Conservation (phyloP, 768 basidiomycete species). For the Dioszegia crocea region DNA sequence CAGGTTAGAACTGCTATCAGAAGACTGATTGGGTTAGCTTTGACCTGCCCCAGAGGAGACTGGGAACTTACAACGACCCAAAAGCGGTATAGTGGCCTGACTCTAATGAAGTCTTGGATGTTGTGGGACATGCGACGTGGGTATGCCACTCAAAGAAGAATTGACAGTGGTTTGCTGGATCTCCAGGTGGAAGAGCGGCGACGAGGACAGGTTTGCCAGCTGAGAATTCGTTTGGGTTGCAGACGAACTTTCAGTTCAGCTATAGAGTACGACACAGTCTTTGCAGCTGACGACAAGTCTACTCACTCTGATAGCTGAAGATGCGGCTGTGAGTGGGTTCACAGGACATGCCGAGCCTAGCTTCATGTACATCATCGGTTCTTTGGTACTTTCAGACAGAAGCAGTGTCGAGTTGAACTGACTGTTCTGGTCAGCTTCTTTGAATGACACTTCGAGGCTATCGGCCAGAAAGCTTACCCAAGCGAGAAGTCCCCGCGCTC, state of each 20-base stretch:
- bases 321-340: slow-evolving; percentile 56
- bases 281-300: too few species aligned
- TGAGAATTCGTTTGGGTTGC: slow-evolving; percentile 63
- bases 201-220: slow-evolving; percentile 59
- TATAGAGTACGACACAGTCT: background rate
- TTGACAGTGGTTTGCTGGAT: slow-evolving; percentile 66
- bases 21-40: slow-evolving; percentile 51
- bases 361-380: slow-evolving; percentile 59
- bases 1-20: slow-evolving; percentile 62
- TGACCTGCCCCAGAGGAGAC: background rate
- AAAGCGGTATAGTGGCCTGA: slow-evolving; percentile 58
- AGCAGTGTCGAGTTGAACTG: slow-evolving; percentile 63
- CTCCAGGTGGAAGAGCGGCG: slow-evolving; percentile 59
- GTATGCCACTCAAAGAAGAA: slow-evolving; percentile 82
- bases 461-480: slow-evolving; percentile 29
- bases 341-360: slow-evolving; percentile 64
- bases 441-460: too few species aligned
- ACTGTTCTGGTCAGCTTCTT: slow-evolving; percentile 45
- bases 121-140: slow-evolving; percentile 73
- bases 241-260: slow-evolving; percentile 60
- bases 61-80: slow-evolving; percentile 58
- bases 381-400: slow-evolving; percentile 54
- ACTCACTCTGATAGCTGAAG: slow-evolving; percentile 57
- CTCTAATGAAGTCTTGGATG: slow-evolving; percentile 53
- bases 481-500: slow-evolving; percentile 43